Percentiles rank a stretch among this genome's conserved stretches.
Conservation (phyloP, 2,329 filamentous ascomycete species). For the Ustulina deusta region DNA sequence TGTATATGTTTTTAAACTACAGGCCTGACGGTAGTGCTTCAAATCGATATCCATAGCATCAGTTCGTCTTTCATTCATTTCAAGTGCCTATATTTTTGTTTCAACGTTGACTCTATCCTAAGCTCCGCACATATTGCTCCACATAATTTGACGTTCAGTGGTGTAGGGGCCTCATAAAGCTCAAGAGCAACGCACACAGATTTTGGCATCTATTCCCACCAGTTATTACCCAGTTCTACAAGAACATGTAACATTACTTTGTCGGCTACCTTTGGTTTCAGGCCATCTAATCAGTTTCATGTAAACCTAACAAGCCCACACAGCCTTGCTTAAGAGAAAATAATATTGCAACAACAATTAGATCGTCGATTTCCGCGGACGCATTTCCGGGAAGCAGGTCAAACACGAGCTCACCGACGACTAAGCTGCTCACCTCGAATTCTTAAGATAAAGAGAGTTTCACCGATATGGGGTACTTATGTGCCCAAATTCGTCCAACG, state of each 20-base stretch:
- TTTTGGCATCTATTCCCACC: not conserved
- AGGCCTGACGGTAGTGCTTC: not conserved
- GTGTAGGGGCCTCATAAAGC: not conserved
- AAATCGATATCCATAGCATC: not conserved
- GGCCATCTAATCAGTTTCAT: too few relatives aligned
- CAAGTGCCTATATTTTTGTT: not conserved
- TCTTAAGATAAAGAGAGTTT: not conserved
- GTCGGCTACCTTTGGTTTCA: not conserved
- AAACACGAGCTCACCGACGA: not conserved
- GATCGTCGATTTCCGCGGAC: too few relatives aligned
- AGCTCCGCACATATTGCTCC: not conserved
- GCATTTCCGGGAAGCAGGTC: not conserved
- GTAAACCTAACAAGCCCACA: too few relatives aligned
- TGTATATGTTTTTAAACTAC: not conserved
- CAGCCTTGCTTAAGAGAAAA: too few relatives aligned
- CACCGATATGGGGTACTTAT: not conserved
- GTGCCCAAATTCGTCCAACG: not conserved
- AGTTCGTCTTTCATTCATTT: not conserved
- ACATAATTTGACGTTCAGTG: not conserved
- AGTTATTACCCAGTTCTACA: not conserved
- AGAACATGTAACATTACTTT: too few relatives aligned
- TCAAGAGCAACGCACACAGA: not conserved
- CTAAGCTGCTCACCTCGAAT: not conserved
- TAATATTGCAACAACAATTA: too few relatives aligned
- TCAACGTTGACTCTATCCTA: not conserved